Conservation (phyloP, 2,329 filamentous ascomycete genomes). For the Pochonia chlamydosporia region DNA sequence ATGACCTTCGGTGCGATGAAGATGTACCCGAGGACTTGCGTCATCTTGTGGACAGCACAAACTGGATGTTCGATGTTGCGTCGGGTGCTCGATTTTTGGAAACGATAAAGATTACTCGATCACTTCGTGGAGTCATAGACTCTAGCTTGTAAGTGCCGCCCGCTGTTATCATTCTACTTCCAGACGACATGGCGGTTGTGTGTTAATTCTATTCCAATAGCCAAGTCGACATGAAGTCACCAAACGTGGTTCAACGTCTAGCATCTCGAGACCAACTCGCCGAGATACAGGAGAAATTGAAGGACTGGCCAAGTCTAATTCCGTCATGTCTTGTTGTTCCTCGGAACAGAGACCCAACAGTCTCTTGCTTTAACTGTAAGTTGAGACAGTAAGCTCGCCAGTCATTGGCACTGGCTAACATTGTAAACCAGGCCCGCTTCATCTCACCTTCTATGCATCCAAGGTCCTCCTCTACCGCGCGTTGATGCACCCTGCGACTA, state of each 20-base stretch:
- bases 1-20: slow-evolving; percentile 37
- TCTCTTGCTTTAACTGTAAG: slow-evolving; percentile 19
- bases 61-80: slow-evolving; percentile 25
- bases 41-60: slow-evolving; percentile 27
- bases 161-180: background rate
- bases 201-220: slow-evolving; percentile 13
- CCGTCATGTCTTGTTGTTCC: slow-evolving; percentile 28
- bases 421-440: slow-evolving; percentile 27
- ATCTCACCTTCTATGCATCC: slow-evolving; percentile 35
- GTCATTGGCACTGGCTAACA: too few relatives aligned
- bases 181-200: background rate
- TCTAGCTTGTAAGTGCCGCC: slow-evolving; percentile 23
- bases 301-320: slow-evolving; percentile 29
- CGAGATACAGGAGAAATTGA: slow-evolving; percentile 22
- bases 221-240: slow-evolving; percentile 17
- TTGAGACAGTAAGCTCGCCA: too few relatives aligned
- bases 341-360: slow-evolving; percentile 4
- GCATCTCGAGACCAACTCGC: slow-evolving; percentile 17
- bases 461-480: slow-evolving; percentile 36
- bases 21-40: slow-evolving; percentile 29
- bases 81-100: slow-evolving; percentile 32
- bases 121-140: slow-evolving; percentile 26
- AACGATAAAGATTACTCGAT: slow-evolving; percentile 23
- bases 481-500: slow-evolving; percentile 39
- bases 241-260: slow-evolving; percentile 12